Percentiles rank a stretch among this genome's conserved stretches.
phyloP scores from a whole-genome alignment of 495 filamentous ascomycete species.

The Daldinia loculata region DNA sequence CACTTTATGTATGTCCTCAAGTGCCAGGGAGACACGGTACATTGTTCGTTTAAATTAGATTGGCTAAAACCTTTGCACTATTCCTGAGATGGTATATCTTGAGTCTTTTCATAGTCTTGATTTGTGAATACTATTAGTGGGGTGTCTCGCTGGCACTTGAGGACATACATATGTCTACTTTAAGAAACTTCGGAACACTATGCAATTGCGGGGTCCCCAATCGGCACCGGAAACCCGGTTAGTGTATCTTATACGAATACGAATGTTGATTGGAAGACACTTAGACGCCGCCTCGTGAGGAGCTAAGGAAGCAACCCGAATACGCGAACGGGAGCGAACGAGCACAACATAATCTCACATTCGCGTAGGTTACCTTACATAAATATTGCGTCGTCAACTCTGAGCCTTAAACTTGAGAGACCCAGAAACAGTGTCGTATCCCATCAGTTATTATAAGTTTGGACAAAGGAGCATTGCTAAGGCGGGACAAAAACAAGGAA shows the following conservation, averaged over 20 bases:
- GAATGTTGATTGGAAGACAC: background rate
- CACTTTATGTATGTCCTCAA: too few species aligned
- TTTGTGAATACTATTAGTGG: too few species aligned
- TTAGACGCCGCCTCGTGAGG: background rate
- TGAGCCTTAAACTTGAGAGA: background rate
- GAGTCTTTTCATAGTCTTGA: too few species aligned
- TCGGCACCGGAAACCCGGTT: background rate
- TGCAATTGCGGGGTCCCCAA: background rate
- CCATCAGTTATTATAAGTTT: background rate
- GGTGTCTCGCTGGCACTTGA: too few species aligned
- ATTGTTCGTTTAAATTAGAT: too few species aligned
- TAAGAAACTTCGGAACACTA: background rate
- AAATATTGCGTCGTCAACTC: background rate
- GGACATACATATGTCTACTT: too few species aligned
- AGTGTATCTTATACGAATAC: conserved; percentile 4
- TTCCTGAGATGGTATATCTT: too few species aligned
- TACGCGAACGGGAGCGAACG: background rate
- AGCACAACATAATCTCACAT: background rate
- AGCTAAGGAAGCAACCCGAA: background rate
- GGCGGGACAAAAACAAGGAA: background rate
- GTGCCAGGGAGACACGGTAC: too few species aligned
- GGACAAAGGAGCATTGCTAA: background rate
- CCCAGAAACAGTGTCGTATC: background rate
- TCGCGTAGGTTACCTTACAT: background rate
- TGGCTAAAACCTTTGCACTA: too few species aligned